Evolutionary conservation across 2,329 filamentous ascomycete genomes (phyloP), one percentile per base, ranked within the genome.

Genomic region (Diplodia intermedia): DNA sequence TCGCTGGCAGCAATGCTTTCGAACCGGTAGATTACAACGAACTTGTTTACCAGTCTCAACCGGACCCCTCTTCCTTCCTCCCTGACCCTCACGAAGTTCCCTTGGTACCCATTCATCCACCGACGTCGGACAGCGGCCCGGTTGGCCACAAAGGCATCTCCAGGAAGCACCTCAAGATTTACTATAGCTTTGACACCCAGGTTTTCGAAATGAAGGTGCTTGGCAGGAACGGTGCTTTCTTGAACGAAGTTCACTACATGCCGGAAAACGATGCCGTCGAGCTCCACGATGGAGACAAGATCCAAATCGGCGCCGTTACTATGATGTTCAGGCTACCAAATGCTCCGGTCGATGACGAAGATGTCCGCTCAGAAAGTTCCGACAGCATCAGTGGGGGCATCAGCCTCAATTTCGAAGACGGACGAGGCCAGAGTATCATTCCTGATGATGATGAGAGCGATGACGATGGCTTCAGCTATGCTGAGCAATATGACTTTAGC

Each of bases 61-160:
- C 57, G 3, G 66, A 68, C 29, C 33, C 47, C 15, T 62, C 66
- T 26, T 84, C 83, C 23, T 81, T 90, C 55, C 84, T 87, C 5
- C 88, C 89, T 1, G 87, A 88, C 29, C 86, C 88, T 0, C 79
- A 86, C 69, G 84, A 88, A 68, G 86, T 88, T 67, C 88, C 89
- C 3, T 85, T 91, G 68, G 84, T 93, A 60, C 87, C 88, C 40
- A 91, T 94, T 54, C 91, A 93, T 76, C 91, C 91, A 3, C 88
- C 88, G 0, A 86, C 86, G 40, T 60, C 63, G n/a, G 68, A 65
- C 11, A 69, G 60, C 38, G 68, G 71, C 6, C 70, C 69, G 18
- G 60, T 68, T 69, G 86, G 87, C 2, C 91, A 91, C 62, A 91
- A 90, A 74, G 86, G 86, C 62, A 93, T 94, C 66, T 94, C 91